Percentiles rank a stretch among this genome's conserved stretches.
phyloP scores from a whole-genome alignment of 2,329 filamentous ascomycete genomes.

The Colletotrichum zoysiae region DNA sequence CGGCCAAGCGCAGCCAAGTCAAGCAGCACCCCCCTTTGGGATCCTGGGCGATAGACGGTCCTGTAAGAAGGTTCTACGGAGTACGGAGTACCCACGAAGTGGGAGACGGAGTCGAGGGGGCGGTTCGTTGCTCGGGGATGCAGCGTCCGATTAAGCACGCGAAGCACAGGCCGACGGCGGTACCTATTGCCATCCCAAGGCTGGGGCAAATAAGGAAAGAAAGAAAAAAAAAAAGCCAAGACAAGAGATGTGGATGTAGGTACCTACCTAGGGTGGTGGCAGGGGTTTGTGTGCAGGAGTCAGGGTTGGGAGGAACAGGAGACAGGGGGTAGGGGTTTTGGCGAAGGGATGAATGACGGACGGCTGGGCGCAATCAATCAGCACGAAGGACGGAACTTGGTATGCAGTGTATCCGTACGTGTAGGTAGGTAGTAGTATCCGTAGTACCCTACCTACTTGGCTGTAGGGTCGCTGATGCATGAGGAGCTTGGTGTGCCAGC shows the following conservation, averaged over 20 bases:
- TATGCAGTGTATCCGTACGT: not conserved
- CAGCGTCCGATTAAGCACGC: constrained; percentile 42
- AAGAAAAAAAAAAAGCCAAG: constrained; percentile 30
- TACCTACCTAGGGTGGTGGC: too few relatives aligned
- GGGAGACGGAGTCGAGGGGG: constrained; percentile 15
- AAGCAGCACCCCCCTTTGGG: constrained; percentile 23
- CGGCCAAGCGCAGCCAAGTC: constrained; percentile 37
- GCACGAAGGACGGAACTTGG: not conserved
- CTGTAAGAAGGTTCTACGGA: not conserved
- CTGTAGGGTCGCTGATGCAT: constrained; percentile 22
- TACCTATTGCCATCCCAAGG: constrained; percentile 46
- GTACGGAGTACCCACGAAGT: not conserved
- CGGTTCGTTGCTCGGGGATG: constrained; percentile 36
- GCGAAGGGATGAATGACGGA: constrained; percentile 35
- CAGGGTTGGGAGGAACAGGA: constrained; percentile 31
- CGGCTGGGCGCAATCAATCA: constrained; percentile 38
- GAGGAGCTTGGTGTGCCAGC: constrained; percentile 14
- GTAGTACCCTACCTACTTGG: too few relatives aligned
- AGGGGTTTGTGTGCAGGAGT: constrained; percentile 8
- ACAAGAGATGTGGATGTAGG: constrained; percentile 38
- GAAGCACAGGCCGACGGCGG: constrained; percentile 42
- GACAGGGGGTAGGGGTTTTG: constrained; percentile 10
- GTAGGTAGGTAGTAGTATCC: too few relatives aligned
- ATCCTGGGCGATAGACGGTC: constrained; percentile 5
- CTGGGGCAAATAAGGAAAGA: constrained; percentile 39